Evolutionary conservation across 257 asterid species (phyloP).

Genomic region (Catharanthus roseus): DNA sequence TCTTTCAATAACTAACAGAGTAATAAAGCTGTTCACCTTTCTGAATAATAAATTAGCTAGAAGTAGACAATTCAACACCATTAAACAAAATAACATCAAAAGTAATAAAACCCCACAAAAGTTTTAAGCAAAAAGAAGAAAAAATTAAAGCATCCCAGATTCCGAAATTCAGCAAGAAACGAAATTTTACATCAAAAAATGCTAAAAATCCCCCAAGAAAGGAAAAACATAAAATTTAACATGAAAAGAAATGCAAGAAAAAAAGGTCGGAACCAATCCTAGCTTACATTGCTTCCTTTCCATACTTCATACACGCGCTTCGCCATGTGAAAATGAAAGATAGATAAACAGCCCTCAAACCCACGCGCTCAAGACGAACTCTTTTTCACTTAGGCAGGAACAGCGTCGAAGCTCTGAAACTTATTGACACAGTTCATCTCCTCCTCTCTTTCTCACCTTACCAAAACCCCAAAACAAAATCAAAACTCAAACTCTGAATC

Average conservation of each 20-base stretch:
- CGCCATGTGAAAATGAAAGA: constrained; percentile 56
- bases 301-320: constrained; percentile 87
- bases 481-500: constrained; percentile 9
- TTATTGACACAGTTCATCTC: constrained; percentile 46
- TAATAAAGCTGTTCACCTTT: not conserved
- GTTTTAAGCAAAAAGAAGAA: constrained; percentile 11
- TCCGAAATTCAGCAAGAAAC: constrained; percentile 19
- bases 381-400: constrained; percentile 39
- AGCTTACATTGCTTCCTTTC: constrained; percentile 96
- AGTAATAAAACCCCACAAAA: constrained; percentile 12
- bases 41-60: not conserved
- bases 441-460: constrained; percentile 5
- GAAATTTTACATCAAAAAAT: constrained; percentile 1
- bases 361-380: constrained; percentile 20
- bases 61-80: constrained; percentile 7
- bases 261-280: constrained; percentile 9
- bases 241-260: too few relatives aligned
- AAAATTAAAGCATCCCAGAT: constrained; percentile 17
- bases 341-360: constrained; percentile 6
- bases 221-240: constrained; percentile 11
- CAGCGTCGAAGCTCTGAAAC: constrained; percentile 53
- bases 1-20: not conserved
- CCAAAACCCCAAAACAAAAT: not conserved
- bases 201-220: constrained; percentile 12
- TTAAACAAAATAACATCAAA: not conserved